phyloP scores from a whole-genome alignment of 805 yeast species.

The Yamadazyma sp. region DNA sequence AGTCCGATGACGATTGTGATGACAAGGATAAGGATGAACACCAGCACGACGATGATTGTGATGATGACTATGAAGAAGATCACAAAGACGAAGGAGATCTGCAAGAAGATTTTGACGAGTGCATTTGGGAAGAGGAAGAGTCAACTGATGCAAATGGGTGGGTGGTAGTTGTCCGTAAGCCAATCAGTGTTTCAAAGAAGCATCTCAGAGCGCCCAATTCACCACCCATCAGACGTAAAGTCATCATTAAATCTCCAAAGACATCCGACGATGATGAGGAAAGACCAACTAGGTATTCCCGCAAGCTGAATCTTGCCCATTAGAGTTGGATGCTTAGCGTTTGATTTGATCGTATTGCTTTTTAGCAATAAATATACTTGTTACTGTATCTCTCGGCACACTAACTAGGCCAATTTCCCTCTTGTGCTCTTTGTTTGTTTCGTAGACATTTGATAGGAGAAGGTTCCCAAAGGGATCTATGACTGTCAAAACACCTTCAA shows the following conservation, averaged over 20 bases:
- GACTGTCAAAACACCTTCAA: slow-evolving; percentile 41
- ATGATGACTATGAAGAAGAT: slow-evolving; percentile 5
- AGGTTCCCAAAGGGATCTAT: slow-evolving; percentile 46
- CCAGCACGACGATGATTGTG: slow-evolving; percentile 6
- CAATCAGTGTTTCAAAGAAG: slow-evolving; percentile 19
- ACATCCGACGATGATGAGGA: not conserved
- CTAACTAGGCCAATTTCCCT: slow-evolving; percentile 56
- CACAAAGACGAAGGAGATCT: slow-evolving; percentile 5
- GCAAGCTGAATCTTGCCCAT: slow-evolving; percentile 5
- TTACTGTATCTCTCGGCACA: slow-evolving; percentile 44
- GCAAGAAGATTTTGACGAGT: slow-evolving; percentile 14
- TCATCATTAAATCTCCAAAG: slow-evolving; percentile 15
- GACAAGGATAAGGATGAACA: slow-evolving; percentile 5
- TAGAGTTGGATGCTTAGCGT: not conserved
- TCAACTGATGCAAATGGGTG: slow-evolving; percentile 20
- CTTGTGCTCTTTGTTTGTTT: slow-evolving; percentile 24
- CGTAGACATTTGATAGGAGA: slow-evolving; percentile 34
- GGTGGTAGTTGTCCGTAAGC: slow-evolving; percentile 20
- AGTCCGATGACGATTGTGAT: slow-evolving; percentile 9
- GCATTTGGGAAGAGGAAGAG: slow-evolving; percentile 25
- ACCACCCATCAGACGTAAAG: slow-evolving; percentile 14
- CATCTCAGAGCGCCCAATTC: slow-evolving; percentile 13
- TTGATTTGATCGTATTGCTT: slow-evolving; percentile 8
- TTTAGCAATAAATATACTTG: slow-evolving; percentile 24
- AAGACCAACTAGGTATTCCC: not conserved